Percentiles rank a stretch among this genome's conserved stretches.
Evolutionary conservation across 345 rosid species (phyloP).

Genomic region (rapeseed (Brassica napus)): Da-Ae NC_063435.1:6479501-6480000

Average conservation of each 20-base stretch:
- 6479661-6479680: background rate
- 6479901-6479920: conserved; percentile 36
- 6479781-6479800: background rate
- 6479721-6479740: background rate
- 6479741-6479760: background rate
- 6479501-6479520: background rate
- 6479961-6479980: conserved; percentile 30
- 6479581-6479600: background rate
- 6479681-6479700: background rate
- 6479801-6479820: background rate
- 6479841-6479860: background rate
- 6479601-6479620: no score
- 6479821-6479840: conserved; percentile 20
- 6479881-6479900: conserved; percentile 30
- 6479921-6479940: conserved; percentile 13
- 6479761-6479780: background rate
- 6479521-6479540: background rate
- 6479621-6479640: background rate
- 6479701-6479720: background rate
- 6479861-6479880: conserved; percentile 35
- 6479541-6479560: background rate
- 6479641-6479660: background rate
- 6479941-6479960: background rate
- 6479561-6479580: background rate
- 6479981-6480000: conserved; percentile 37